Evolutionary conservation across 208 protist species (phyloP), one percentile per base, ranked within the genome.

Genomic region (Trypanosoma melophagium): DNA sequence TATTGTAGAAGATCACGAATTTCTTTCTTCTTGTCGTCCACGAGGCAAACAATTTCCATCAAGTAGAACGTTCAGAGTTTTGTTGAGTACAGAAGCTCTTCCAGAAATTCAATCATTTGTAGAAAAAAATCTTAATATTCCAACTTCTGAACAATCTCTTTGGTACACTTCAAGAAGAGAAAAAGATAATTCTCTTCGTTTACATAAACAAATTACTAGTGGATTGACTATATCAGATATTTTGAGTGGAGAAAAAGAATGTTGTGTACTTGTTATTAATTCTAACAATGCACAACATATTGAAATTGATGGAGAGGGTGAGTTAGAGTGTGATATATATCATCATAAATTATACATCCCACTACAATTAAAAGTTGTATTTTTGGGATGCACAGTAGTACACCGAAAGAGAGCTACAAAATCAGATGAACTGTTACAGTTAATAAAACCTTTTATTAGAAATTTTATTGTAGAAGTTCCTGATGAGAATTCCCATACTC

Each of bases 271-370:
- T 14, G 76, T 94, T 52, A 87, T 81, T 14, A 83, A 62, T 3
- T 54, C 79, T 9, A 53, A 53, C 12, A 85, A 78, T 21, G 69
- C 74, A 9, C 44, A 76, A 40, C 59, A 81, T 47, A 71, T 91
- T 25, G 66, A 86, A 49, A 31, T 71, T 44, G 38, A 58, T 51
- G 69, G 60, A 14, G 61, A 73, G 41, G 65, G 41, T 9, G 19
- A 79, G 38, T 52, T 77, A 24, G 76, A 84, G 56, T 88, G 87
- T 62, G 78, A 92, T 35, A 50, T 95, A 21, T 82, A 87, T 66
- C 90, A 92, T 60, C 90, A 95, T 66, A 95, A 92, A 71, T 62
- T 95, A 24, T 95, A 93, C 69, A 85, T 92, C 60, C 90, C 87
- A 14, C 59, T 92, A 41, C 80, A 87, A 60, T 73, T 95, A 38